Percentiles rank a stretch among this genome's conserved stretches.
phyloP scores from a whole-genome alignment of 805 yeast species.

The Saturnispora halmiae region DNA sequence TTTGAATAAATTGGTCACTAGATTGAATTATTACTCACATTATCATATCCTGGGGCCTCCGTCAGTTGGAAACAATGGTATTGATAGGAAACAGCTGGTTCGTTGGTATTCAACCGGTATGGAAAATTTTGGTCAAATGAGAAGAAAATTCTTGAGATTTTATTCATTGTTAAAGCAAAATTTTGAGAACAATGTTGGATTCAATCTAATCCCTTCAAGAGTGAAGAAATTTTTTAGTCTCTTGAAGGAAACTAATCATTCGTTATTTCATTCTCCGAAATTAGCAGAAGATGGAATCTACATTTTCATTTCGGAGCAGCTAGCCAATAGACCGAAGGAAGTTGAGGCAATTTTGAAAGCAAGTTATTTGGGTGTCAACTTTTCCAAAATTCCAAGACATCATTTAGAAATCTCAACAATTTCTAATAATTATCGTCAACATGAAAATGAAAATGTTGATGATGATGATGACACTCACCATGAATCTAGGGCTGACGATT shows the following conservation, averaged over 20 bases:
- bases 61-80: constrained; percentile 22
- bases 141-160: constrained; percentile 77
- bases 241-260: constrained; percentile 61
- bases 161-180: constrained; percentile 55
- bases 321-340: constrained; percentile 35
- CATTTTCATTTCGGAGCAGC: constrained; percentile 61
- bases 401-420: constrained; percentile 26
- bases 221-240: constrained; percentile 44
- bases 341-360: constrained; percentile 38
- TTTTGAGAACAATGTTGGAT: constrained; percentile 64
- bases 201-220: constrained; percentile 43
- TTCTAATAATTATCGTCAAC: constrained; percentile 21
- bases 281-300: constrained; percentile 71
- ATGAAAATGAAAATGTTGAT: constrained; percentile 6
- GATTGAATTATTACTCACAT: constrained; percentile 61
- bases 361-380: constrained; percentile 44
- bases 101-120: constrained; percentile 62
- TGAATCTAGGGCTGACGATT: constrained; percentile 33
- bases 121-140: constrained; percentile 64
- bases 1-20: constrained; percentile 55
- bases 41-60: constrained; percentile 64
- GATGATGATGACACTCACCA: constrained; percentile 13
- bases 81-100: constrained; percentile 35
- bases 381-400: constrained; percentile 27
- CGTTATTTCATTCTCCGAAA: constrained; percentile 57